Evolutionary conservation across 805 yeast genomes (phyloP).

Genomic region (Scheffersomyces ergatensis): DNA sequence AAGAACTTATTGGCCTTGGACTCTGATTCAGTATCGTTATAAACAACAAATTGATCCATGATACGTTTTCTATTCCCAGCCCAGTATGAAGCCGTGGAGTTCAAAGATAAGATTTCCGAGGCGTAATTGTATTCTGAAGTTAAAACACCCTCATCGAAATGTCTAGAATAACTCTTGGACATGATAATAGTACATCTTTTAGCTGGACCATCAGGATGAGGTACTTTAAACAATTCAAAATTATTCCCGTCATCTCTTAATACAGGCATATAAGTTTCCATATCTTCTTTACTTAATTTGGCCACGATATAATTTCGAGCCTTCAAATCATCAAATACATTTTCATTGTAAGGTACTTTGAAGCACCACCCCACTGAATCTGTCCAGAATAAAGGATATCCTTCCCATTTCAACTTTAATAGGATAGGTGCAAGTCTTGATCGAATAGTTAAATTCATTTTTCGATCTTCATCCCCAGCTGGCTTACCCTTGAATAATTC

Average conservation of each 20-base stretch:
- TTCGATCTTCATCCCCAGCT: slow-evolving; percentile 33
- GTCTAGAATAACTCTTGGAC: slow-evolving; percentile 69
- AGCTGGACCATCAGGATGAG: slow-evolving; percentile 82
- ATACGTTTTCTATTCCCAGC: slow-evolving; percentile 85
- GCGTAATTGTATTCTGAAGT: slow-evolving; percentile 74
- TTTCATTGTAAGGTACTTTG: slow-evolving; percentile 47
- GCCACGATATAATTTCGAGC: slow-evolving; percentile 38
- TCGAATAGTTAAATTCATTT: slow-evolving; percentile 63
- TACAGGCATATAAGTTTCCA: slow-evolving; percentile 17
- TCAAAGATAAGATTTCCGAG: slow-evolving; percentile 70
- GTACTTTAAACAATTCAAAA: slow-evolving; percentile 62
- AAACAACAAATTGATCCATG: slow-evolving; percentile 80
- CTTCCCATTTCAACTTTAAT: slow-evolving; percentile 81
- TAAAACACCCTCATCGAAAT: slow-evolving; percentile 71
- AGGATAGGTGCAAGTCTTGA: slow-evolving; percentile 76
- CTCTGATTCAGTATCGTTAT: slow-evolving; percentile 21
- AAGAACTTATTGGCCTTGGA: slow-evolving; percentile 19
- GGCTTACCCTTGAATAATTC: slow-evolving; percentile 40
- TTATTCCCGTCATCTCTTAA: slow-evolving; percentile 19
- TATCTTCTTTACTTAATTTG: slow-evolving; percentile 26
- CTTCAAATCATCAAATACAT: slow-evolving; percentile 22
- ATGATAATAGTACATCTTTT: slow-evolving; percentile 73
- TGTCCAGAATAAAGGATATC: slow-evolving; percentile 78
- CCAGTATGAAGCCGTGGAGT: slow-evolving; percentile 89
- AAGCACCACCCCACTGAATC: slow-evolving; percentile 88